Evolutionary conservation across 169 alveolate genomes (phyloP).

Genomic region (Plasmodium coatneyi): DNA sequence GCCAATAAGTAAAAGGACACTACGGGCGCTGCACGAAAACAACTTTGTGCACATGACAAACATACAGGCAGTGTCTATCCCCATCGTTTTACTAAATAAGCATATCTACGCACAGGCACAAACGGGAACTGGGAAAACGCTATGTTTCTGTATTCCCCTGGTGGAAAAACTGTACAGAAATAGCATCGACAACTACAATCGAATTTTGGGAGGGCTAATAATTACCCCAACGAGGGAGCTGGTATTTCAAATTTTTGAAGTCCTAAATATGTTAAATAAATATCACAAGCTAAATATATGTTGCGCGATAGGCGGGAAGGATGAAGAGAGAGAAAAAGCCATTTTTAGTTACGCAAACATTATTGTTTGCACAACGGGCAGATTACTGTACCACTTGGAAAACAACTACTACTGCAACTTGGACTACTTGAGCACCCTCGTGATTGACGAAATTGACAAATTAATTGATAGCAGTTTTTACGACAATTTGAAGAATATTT

Average conservation of each 20-base stretch:
- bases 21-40: slow-evolving; percentile 46
- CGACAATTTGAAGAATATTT: slow-evolving; percentile 61
- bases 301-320: slow-evolving; percentile 95
- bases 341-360: slow-evolving; percentile 93
- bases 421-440: slow-evolving; percentile 53
- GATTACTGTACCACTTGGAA: slow-evolving; percentile 91
- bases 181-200: slow-evolving; percentile 94
- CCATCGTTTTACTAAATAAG: slow-evolving; percentile 62
- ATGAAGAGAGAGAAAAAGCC: slow-evolving; percentile 84
- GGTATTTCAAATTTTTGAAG: slow-evolving; percentile 95
- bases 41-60: slow-evolving; percentile 63
- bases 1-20: slow-evolving; percentile 66
- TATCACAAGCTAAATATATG: slow-evolving; percentile 89
- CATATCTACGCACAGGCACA: slow-evolving; percentile 87
- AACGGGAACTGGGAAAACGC: slow-evolving; percentile 99
- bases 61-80: slow-evolving; percentile 63
- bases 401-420: slow-evolving; percentile 67
- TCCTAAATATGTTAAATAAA: slow-evolving; percentile 93
- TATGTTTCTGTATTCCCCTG: slow-evolving; percentile 95
- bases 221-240: slow-evolving; percentile 98
- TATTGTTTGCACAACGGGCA: slow-evolving; percentile 97
- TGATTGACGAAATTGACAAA: slow-evolving; percentile 73
- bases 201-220: slow-evolving; percentile 87
- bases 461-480: slow-evolving; percentile 72
- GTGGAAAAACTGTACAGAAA: slow-evolving; percentile 93